These are phyloP conservation scores for Spencermartinsiella europaea DNA, from an alignment of 805 yeast species.

Conservation along the genomic window DNA sequence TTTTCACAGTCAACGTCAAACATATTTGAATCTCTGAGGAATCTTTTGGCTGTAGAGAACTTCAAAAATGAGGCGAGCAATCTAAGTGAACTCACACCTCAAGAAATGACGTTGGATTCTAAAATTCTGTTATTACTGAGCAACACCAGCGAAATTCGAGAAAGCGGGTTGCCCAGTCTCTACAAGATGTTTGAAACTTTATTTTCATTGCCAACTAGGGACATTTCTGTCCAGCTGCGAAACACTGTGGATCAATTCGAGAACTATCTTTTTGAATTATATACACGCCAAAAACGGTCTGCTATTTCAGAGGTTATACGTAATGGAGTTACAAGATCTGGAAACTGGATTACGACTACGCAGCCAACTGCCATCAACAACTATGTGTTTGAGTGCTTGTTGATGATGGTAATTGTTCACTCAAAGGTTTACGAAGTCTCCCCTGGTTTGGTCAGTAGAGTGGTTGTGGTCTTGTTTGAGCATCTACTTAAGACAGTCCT, in stretches of 20 bases:
- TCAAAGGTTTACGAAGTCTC: conserved; percentile 47
- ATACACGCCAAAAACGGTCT: conserved; percentile 44
- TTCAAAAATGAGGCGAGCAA: neutral
- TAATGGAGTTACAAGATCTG: conserved; percentile 34
- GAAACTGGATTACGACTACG: conserved; percentile 39
- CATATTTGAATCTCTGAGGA: conserved; percentile 29
- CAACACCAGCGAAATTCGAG: conserved; percentile 47
- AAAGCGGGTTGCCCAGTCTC: conserved; percentile 43
- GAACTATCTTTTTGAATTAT: conserved; percentile 48
- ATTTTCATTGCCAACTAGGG: conserved; percentile 43
- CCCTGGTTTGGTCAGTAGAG: conserved; percentile 40
- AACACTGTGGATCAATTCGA: conserved; percentile 46
- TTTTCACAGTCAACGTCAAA: conserved; percentile 34
- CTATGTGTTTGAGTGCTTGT: conserved; percentile 46
- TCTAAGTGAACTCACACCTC: conserved; percentile 34
- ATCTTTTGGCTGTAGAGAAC: conserved; percentile 21
- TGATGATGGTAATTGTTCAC: conserved; percentile 48
- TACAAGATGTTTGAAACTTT: conserved; percentile 46
- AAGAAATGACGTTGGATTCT: conserved; percentile 43
- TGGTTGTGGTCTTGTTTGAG: conserved; percentile 43
- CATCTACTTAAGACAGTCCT: conserved; percentile 36
- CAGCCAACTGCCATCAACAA: conserved; percentile 31
- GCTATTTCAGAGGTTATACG: conserved; percentile 37
- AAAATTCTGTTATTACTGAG: conserved; percentile 49
- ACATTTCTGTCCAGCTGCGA: conserved; percentile 42